Percentiles rank a stretch among this genome's conserved stretches.
These are phyloP conservation scores for Phytopythium boreale DNA, from an alignment of 352 stramenopile species.

Conservation along the genomic window DNA sequence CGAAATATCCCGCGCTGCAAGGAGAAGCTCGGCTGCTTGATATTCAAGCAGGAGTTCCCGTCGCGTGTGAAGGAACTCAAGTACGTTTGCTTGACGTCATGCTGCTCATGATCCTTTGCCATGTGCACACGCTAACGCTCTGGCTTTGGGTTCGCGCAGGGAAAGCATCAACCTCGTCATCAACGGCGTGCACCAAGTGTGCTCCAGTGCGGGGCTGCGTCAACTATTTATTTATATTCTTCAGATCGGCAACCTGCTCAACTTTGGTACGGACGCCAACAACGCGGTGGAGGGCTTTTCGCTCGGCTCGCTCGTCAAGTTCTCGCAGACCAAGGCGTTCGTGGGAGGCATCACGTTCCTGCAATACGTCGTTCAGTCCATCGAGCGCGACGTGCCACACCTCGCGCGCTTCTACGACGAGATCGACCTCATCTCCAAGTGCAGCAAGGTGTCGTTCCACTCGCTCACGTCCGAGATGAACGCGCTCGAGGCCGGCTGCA, in stretches of 20 bases:
- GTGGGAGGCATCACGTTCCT: conserved; percentile 78
- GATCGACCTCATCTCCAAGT: conserved; percentile 72
- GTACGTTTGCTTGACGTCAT: conserved; percentile 11
- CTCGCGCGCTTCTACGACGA: conserved; percentile 74
- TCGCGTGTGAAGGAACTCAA: conserved; percentile 69
- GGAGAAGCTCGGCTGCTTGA: conserved; percentile 68
- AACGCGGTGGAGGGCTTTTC: conserved; percentile 61
- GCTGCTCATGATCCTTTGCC: conserved; percentile 3
- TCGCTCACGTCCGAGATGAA: conserved; percentile 71
- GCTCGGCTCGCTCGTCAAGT: conserved; percentile 74
- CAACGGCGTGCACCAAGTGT: conserved; percentile 75
- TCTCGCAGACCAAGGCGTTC: conserved; percentile 87
- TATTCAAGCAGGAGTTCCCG: conserved; percentile 86
- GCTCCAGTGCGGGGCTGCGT: conserved; percentile 61
- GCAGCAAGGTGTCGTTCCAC: conserved; percentile 66
- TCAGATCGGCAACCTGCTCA: conserved; percentile 72
- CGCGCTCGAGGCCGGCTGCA: conserved; percentile 54
- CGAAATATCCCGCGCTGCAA: conserved; percentile 63
- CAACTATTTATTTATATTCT: conserved; percentile 88
- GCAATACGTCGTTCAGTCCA: conserved; percentile 85
- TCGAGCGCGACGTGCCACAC: conserved; percentile 74
- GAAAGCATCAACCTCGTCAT: conserved; percentile 79
- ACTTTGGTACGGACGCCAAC: conserved; percentile 50
- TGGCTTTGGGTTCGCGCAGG: conserved; percentile 9
- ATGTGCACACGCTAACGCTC: neutral